Conservation (phyloP, 805 yeast species). For the Yarrowia keelungensis region DNA sequence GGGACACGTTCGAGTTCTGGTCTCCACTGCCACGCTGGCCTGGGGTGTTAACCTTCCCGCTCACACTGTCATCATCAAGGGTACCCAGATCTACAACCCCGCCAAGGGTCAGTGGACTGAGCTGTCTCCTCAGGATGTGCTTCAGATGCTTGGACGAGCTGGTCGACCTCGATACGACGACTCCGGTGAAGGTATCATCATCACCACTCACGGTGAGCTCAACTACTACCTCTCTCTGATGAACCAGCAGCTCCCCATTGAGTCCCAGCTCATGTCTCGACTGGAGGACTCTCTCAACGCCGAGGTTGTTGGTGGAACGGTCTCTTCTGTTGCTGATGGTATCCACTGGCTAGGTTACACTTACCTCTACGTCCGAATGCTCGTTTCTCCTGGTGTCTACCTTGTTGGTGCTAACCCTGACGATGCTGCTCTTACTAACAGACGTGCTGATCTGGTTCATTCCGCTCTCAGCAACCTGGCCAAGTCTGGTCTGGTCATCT, state of each 20-base stretch:
- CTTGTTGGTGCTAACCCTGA: slow-evolving; percentile 72
- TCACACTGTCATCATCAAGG: slow-evolving; percentile 90
- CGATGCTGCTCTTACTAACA: slow-evolving; percentile 53
- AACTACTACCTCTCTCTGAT: slow-evolving; percentile 89
- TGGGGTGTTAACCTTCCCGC: slow-evolving; percentile 98
- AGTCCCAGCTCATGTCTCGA: slow-evolving; percentile 77
- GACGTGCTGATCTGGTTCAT: slow-evolving; percentile 72
- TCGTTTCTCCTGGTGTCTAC: slow-evolving; percentile 72
- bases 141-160: slow-evolving; percentile 98
- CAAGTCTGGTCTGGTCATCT: slow-evolving; percentile 64
- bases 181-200: slow-evolving; percentile 91
- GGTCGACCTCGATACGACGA: slow-evolving; percentile 95
- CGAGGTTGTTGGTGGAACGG: slow-evolving; percentile 77
- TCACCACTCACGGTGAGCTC: slow-evolving; percentile 83
- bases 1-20: slow-evolving; percentile 81
- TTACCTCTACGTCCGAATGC: slow-evolving; percentile 80
- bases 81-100: slow-evolving; percentile 93
- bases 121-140: slow-evolving; percentile 90
- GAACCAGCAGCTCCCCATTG: slow-evolving; percentile 91
- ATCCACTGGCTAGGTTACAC: slow-evolving; percentile 80
- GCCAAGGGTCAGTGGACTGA: slow-evolving; percentile 88
- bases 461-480: slow-evolving; percentile 72
- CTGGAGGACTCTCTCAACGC: slow-evolving; percentile 84
- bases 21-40: slow-evolving; percentile 91
- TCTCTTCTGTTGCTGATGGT: slow-evolving; percentile 68